Percentiles rank a stretch among this genome's conserved stretches.
These are phyloP conservation scores for Pelargonium nanum DNA, from an alignment of 345 rosid genomes.

Conservation along the genomic window DNA sequence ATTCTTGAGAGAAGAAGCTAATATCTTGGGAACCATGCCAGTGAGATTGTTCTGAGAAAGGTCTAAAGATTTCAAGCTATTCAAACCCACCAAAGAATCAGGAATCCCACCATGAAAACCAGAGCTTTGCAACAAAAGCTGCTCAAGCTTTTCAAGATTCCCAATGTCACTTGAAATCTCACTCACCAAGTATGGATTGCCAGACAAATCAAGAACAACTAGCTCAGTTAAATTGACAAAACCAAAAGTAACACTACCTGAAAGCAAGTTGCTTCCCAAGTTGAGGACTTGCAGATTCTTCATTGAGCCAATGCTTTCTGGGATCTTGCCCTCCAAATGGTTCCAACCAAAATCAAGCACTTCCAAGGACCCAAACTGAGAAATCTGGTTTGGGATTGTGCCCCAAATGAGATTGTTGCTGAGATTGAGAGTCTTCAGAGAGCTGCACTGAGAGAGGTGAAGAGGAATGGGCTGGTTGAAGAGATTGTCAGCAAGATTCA, in stretches of 20 bases:
- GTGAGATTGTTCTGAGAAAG: conserved; percentile 70
- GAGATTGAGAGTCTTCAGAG: conserved; percentile 63
- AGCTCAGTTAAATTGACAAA: conserved; percentile 67
- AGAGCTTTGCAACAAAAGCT: conserved; percentile 61
- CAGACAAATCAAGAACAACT: conserved; percentile 71
- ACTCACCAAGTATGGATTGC: conserved; percentile 51
- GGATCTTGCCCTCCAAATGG: conserved; percentile 74
- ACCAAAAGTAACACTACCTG: conserved; percentile 60
- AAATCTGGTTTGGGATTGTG: conserved; percentile 63
- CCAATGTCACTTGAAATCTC: conserved; percentile 65
- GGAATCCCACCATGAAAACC: conserved; percentile 75
- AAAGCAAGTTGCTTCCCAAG: conserved; percentile 64
- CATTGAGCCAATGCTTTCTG: conserved; percentile 52
- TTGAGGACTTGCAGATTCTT: conserved; percentile 47
- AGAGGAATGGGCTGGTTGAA: conserved; percentile 84
- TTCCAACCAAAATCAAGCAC: conserved; percentile 62
- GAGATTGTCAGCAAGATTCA: conserved; percentile 67
- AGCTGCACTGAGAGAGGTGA: conserved; percentile 54
- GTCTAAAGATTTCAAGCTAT: conserved; percentile 52
- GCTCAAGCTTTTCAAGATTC: conserved; percentile 59
- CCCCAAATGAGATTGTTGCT: conserved; percentile 70
- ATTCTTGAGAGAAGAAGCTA: conserved; percentile 50
- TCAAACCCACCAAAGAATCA: conserved; percentile 48
- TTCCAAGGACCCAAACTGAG: conserved; percentile 39
- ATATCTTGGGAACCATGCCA: conserved; percentile 41